Evolutionary conservation across 306 rosid species (phyloP).

Genomic region (Citrullus amarus): DNA sequence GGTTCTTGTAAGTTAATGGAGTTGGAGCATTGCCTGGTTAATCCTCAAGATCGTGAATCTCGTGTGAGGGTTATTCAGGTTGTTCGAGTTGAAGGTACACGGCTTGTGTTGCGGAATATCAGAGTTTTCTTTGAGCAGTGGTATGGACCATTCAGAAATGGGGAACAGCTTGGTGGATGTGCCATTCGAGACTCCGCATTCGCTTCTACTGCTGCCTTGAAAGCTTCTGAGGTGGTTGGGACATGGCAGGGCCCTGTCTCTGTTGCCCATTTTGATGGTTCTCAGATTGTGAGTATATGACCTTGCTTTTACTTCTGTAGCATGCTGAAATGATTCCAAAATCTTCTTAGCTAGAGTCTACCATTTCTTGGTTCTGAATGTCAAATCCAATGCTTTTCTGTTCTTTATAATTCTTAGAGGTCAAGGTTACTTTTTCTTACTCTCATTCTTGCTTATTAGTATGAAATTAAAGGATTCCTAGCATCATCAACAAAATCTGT

Average conservation of each 20-base stretch:
- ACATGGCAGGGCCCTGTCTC: conserved; percentile 54
- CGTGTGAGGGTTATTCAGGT: conserved; percentile 74
- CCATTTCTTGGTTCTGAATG: not conserved
- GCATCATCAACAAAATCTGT: not conserved
- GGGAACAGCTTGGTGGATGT: conserved; percentile 95
- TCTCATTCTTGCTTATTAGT: not conserved
- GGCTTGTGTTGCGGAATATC: conserved; percentile 34
- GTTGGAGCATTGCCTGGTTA: conserved; percentile 79
- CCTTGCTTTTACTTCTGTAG: not conserved
- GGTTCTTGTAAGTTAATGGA: conserved; percentile 30
- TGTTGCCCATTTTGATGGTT: conserved; percentile 27
- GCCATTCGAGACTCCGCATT: conserved; percentile 79
- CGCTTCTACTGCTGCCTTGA: conserved; percentile 55
- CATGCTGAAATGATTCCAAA: not conserved
- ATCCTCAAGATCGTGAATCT: conserved; percentile 68
- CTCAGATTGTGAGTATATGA: conserved; percentile 38
- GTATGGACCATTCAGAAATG: conserved; percentile 98
- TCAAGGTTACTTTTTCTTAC: too few species aligned
- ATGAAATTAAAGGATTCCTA: not conserved
- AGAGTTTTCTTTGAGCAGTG: conserved; percentile 79
- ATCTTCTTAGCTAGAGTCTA: not conserved
- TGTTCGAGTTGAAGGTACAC: conserved; percentile 27
- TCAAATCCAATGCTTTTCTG: not conserved
- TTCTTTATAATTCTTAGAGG: not conserved
- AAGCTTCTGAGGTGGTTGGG: conserved; percentile 62